Conservation (phyloP, 805 yeast genomes). For the Yarrowia bubula region DNA sequence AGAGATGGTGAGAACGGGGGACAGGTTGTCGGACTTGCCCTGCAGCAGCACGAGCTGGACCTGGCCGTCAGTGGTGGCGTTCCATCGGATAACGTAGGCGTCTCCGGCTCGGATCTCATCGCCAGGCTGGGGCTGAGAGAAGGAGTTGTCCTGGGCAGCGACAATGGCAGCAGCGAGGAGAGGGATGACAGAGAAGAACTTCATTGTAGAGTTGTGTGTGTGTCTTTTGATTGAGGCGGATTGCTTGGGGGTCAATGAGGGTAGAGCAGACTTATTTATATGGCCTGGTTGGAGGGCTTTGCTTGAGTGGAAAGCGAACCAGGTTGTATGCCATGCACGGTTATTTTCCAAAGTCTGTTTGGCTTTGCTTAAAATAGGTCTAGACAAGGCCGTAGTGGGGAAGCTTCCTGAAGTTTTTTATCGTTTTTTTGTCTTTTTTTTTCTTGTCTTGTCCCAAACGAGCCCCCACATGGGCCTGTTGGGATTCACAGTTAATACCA, state of each 20-base stretch:
- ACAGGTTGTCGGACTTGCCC: slow-evolving; percentile 39
- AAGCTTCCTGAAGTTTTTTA: neutral
- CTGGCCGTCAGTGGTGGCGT: slow-evolving; percentile 38
- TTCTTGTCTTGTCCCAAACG: neutral
- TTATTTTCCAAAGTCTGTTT: neutral
- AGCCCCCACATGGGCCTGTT: neutral
- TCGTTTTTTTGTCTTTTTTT: neutral
- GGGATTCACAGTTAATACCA: neutral
- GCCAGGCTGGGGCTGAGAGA: slow-evolving; percentile 37
- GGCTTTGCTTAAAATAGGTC: slow-evolving; percentile 14
- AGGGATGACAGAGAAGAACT: slow-evolving; percentile 9
- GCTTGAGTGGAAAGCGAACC: neutral
- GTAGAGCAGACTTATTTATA: neutral
- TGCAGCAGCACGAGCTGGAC: slow-evolving; percentile 37
- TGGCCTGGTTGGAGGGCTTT: neutral
- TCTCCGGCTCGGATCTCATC: slow-evolving; percentile 38
- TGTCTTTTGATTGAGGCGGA: neutral
- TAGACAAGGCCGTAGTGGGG: slow-evolving; percentile 4
- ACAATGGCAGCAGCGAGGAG: slow-evolving; percentile 23
- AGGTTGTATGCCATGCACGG: slow-evolving; percentile 4
- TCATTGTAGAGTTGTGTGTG: neutral
- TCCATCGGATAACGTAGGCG: slow-evolving; percentile 38
- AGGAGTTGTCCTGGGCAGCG: slow-evolving; percentile 36
- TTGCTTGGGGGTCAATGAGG: neutral
- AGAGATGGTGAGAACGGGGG: slow-evolving; percentile 40